A percentile compares a stretch with the other conserved stretches of the same genome.
phyloP scores from a whole-genome alignment of 83 land plant genomes.

The Picea abies region DNA sequence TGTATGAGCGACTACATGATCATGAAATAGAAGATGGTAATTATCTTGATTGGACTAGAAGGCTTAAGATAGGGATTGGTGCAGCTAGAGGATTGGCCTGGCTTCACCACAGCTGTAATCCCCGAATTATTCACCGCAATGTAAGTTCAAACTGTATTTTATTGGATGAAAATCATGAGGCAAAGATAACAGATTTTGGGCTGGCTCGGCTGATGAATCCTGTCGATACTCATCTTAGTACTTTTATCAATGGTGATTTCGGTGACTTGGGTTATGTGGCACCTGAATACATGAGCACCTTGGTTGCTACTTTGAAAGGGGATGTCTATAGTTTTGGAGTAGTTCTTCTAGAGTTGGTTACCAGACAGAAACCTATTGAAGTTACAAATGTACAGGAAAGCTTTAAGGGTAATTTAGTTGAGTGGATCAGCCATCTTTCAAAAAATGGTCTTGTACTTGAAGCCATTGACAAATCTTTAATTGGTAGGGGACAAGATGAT shows the following conservation, averaged over 20 bases:
- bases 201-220: conserved; percentile 91
- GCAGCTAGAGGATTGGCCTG: conserved; percentile 91
- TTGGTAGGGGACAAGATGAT: conserved; percentile 58
- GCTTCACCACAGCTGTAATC: conserved; percentile 97
- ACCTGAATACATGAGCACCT: conserved; percentile 85
- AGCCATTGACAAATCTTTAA: conserved; percentile 61
- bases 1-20: conserved; percentile 53
- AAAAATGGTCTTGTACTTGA: conserved; percentile 41
- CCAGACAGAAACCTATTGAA: conserved; percentile 73
- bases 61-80: conserved; percentile 85
- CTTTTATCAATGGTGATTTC: conserved; percentile 89
- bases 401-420: conserved; percentile 83
- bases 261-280: conserved; percentile 96
- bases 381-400: conserved; percentile 52
- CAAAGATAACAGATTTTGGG: conserved; percentile 89
- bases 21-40: conserved; percentile 9
- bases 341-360: conserved; percentile 87
- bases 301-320: conserved; percentile 86
- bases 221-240: conserved; percentile 84
- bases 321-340: conserved; percentile 97
- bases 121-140: conserved; percentile 85
- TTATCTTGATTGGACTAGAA: conserved; percentile 63
- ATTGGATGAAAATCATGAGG: conserved; percentile 75
- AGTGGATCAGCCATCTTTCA: conserved; percentile 76
- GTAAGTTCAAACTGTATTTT: conserved; percentile 80